A percentile compares a stretch with the other conserved stretches of the same genome.
phyloP scores from a whole-genome alignment of 1,284 basidiomycete species.

The Omphalotus olearius region DNA sequence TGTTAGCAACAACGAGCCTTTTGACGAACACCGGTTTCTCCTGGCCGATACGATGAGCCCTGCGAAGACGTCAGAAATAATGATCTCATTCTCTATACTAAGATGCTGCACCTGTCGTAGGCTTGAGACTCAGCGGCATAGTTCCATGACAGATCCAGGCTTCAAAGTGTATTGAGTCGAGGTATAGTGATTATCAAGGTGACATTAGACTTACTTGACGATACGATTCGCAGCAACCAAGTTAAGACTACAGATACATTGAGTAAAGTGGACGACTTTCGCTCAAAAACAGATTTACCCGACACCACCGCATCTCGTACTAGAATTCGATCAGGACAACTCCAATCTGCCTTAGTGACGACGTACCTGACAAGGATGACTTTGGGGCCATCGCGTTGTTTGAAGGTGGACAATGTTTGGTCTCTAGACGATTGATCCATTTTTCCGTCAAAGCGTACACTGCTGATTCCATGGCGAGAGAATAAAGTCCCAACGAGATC shows the following conservation, averaged over 20 bases:
- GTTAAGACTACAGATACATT: slow-evolving; percentile 36
- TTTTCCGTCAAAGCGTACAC: slow-evolving; percentile 58
- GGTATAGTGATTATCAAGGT: neutral
- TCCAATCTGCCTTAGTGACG: neutral
- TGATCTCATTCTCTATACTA: neutral
- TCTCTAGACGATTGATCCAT: slow-evolving; percentile 56
- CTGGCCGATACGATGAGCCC: slow-evolving; percentile 65
- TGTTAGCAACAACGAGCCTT: slow-evolving; percentile 59
- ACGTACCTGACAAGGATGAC: slow-evolving; percentile 59
- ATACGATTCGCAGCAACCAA: slow-evolving; percentile 64
- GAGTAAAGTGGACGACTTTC: neutral
- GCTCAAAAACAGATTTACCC: slow-evolving; percentile 31
- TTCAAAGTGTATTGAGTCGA: slow-evolving; percentile 20
- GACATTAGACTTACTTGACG: slow-evolving; percentile 45
- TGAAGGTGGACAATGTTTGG: slow-evolving; percentile 44
- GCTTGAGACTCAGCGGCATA: slow-evolving; percentile 65
- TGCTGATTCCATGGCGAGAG: slow-evolving; percentile 52
- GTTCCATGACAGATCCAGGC: slow-evolving; percentile 71
- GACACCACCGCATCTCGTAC: slow-evolving; percentile 65
- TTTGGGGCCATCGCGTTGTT: slow-evolving; percentile 47
- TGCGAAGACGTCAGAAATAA: neutral
- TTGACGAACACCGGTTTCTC: slow-evolving; percentile 67
- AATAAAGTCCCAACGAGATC: slow-evolving; percentile 58
- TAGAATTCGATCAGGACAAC: slow-evolving; percentile 20
- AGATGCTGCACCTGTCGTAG: slow-evolving; percentile 45